Percentiles rank a stretch among this genome's conserved stretches.
Conservation (phyloP, 2,329 filamentous ascomycete genomes). For the Fusarium sp. region DNA sequence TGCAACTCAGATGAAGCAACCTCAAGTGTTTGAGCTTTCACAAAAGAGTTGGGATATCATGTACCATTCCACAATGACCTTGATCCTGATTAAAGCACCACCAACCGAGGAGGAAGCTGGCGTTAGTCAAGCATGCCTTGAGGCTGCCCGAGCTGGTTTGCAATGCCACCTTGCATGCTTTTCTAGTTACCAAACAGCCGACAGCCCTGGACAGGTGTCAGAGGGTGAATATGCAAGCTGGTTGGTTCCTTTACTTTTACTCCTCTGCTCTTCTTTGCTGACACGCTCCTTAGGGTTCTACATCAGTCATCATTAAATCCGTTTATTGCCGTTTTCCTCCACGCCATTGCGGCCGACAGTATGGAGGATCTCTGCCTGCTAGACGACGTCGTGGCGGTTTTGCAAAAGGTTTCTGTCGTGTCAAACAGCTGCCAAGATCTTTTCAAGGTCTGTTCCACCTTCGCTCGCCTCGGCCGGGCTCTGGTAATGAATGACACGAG, state of each 20-base stretch:
- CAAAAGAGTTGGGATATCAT: constrained; percentile 1
- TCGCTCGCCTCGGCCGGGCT: not conserved
- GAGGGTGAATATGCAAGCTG: constrained; percentile 5
- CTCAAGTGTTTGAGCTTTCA: not conserved
- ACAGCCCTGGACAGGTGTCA: constrained; percentile 1
- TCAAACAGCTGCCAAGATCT: not conserved
- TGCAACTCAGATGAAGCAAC: not conserved
- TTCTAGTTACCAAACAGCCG: not conserved
- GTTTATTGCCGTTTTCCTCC: not conserved
- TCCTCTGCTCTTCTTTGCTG: not conserved
- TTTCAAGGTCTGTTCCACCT: constrained; percentile 5
- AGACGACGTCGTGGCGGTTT: not conserved
- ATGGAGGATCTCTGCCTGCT: not conserved
- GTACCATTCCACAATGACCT: constrained; percentile 3
- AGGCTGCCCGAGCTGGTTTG: not conserved
- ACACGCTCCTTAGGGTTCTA: not conserved
- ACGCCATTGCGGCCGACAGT: not conserved
- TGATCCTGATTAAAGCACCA: not conserved
- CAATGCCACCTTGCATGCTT: constrained; percentile 1
- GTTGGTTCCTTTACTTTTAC: not conserved
- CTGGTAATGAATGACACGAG: not conserved
- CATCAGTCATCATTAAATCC: constrained; percentile 5
- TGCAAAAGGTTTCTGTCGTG: not conserved
- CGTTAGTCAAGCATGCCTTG: not conserved
- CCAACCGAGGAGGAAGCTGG: not conserved